phyloP scores from a whole-genome alignment of 768 basidiomycete species.

The Mycena chlorophos region DNA sequence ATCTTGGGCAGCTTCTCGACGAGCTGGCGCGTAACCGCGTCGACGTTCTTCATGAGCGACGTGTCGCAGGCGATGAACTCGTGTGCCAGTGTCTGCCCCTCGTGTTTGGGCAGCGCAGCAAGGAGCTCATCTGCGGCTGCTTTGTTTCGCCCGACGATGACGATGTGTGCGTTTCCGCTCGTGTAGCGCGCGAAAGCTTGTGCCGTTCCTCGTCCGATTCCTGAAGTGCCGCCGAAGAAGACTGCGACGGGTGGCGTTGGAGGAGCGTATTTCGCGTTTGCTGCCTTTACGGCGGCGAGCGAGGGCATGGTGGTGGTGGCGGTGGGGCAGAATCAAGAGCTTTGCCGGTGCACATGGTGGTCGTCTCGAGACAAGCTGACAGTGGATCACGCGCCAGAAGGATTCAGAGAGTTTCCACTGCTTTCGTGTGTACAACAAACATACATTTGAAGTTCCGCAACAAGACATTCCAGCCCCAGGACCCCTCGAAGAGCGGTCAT shows the following conservation, averaged over 20 bases:
- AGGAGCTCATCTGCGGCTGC: constrained; percentile 24
- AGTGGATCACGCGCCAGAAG: too few species aligned
- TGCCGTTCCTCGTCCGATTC: constrained; percentile 33
- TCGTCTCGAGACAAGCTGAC: too few species aligned
- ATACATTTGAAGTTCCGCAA: too few species aligned
- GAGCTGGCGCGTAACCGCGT: constrained; percentile 12
- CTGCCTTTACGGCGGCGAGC: constrained; percentile 12
- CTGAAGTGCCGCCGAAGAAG: constrained; percentile 20
- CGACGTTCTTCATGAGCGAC: constrained; percentile 34
- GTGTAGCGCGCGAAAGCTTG: constrained; percentile 35
- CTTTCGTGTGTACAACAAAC: too few species aligned
- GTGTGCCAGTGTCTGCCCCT: constrained; percentile 16
- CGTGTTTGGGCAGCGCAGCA: constrained; percentile 9
- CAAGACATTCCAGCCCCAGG: too few species aligned
- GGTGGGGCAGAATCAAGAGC: too few species aligned
- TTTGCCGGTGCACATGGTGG: too few species aligned
- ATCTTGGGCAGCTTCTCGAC: constrained; percentile 26
- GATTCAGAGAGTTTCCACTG: too few species aligned
- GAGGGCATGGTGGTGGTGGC: constrained; percentile 15
- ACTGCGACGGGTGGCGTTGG: constrained; percentile 13
- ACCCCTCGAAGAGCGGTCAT: too few species aligned
- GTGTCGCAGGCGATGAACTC: constrained; percentile 38
- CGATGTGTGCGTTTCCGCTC: constrained; percentile 20
- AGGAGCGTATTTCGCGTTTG: constrained; percentile 19
- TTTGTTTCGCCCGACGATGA: constrained; percentile 36